Evolutionary conservation across 2,329 filamentous ascomycete genomes (phyloP).

Genomic region (Teratosphaeria nubilosa): DNA sequence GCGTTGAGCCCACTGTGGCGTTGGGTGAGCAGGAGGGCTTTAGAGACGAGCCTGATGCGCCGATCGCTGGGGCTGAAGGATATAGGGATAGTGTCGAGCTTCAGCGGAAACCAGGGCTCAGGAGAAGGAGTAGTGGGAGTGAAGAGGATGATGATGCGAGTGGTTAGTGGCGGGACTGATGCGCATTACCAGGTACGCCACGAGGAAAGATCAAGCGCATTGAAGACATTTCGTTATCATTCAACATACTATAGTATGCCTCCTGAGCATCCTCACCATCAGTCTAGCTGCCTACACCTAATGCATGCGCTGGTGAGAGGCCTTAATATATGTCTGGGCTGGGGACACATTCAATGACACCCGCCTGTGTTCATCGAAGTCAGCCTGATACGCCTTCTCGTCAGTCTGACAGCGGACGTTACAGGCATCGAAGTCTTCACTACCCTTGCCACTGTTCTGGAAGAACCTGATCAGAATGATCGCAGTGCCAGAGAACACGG

Average conservation of each 20-base stretch:
- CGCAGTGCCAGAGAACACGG: background rate
- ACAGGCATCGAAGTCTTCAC: background rate
- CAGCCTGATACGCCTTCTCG: background rate
- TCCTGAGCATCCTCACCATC: background rate
- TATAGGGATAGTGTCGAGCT: slow-evolving; percentile 5
- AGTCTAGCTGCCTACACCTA: background rate
- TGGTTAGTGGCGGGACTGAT: background rate
- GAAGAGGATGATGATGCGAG: background rate
- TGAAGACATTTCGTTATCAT: background rate
- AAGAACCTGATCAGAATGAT: background rate
- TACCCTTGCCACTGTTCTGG: background rate
- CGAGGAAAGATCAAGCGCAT: background rate
- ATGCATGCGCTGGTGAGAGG: background rate
- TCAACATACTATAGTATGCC: background rate
- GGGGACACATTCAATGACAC: background rate
- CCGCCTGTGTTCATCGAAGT: background rate
- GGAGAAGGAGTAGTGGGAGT: background rate
- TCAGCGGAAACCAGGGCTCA: background rate
- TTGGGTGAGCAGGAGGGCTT: slow-evolving; percentile 9
- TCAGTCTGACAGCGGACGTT: background rate
- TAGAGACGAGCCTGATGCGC: slow-evolving; percentile 24
- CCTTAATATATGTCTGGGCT: background rate
- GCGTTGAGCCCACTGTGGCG: slow-evolving; percentile 9
- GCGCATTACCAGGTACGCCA: background rate
- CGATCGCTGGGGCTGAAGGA: slow-evolving; percentile 2